Conservation (phyloP, 208 protist species). For the Crithidia expoeki region DNA sequence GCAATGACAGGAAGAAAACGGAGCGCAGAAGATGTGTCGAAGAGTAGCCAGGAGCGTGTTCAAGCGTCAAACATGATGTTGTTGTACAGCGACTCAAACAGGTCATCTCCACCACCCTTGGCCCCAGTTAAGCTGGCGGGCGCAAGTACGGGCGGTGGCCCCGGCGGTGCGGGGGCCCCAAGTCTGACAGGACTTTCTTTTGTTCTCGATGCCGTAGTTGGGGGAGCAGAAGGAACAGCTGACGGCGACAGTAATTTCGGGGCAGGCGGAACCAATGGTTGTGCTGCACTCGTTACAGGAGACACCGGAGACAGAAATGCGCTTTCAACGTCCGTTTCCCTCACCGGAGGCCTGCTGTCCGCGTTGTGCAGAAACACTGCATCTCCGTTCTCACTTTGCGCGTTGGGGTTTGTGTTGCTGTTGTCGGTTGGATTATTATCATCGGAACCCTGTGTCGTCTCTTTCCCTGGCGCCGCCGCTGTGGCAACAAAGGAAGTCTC, state of each 20-base stretch:
- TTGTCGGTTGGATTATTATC: too few relatives aligned
- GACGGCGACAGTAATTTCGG: background rate
- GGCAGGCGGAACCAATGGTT: background rate
- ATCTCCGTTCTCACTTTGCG: background rate
- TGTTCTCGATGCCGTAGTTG: background rate
- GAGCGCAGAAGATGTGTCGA: background rate
- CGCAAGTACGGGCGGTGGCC: background rate
- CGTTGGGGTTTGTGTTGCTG: background rate
- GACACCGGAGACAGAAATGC: too few relatives aligned
- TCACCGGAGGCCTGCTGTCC: too few relatives aligned
- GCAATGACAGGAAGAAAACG: too few relatives aligned
- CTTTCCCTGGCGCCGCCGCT: background rate
- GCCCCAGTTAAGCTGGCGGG: too few relatives aligned
- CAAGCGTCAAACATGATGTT: constrained; percentile 49
- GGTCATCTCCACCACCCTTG: constrained; percentile 34
- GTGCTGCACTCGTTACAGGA: background rate
- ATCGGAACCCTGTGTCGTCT: background rate
- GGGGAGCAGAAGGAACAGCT: background rate
- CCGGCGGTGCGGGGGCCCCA: background rate
- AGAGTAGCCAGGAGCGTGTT: background rate
- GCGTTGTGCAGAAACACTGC: background rate
- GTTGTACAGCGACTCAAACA: constrained; percentile 60
- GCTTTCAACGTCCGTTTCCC: too few relatives aligned
- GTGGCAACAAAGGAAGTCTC: background rate
- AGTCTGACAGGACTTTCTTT: background rate